Base-by-base conservation (phyloP, 1,284 basidiomycete species). In the Trichosporon sp. region DNA sequence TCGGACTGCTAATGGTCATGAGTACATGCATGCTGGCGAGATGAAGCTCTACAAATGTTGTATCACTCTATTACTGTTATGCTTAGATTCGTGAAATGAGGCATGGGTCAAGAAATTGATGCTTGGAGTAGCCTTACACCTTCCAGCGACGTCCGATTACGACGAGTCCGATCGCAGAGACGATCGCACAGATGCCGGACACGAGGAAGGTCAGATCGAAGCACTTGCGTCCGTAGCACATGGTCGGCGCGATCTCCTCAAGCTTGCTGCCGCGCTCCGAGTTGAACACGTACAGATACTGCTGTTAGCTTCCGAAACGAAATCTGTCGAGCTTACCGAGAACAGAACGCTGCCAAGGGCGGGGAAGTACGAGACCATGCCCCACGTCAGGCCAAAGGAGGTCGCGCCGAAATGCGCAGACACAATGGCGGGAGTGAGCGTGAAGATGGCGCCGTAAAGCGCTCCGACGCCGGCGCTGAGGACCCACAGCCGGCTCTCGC, bases 341-440 rank as follows among this genome's bases (percentile, higher is more conserved):
- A 81, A 84, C 19, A 81, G 46, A 35, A 82, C 78, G 0, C 82
- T 81, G 14, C 84, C 84, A 2, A 82, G 71, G 4, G 84, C 84
- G 14, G 82, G 74, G 61, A 74, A 73, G 74, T 84, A 84, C 46
- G 81, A 83, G 32, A 84, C 76, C 80, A 83, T 82, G 21, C 84
- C 84, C 84, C 84, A 84, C 2, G 84, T 81, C 1, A 84, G 73
- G 66, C 84, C 84, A 66, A 84, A 84, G 73, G 81, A 83, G 4
- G 81, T 83, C 3, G 83, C 76, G 16, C 84, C 84, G 65, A 81
- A 84, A 72, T 84, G 84, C 10, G 81, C 75, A 7, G 81, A 80
- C 8, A 81, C 76, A 61, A 83, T 80, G 1, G 80, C 79, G 7
- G 81, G 80, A 7, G 79, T 80, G 10, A 84, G 75, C 0, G 84